Evolutionary conservation across 1,284 basidiomycete genomes (phyloP), one percentile per base, ranked within the genome.

Genomic region (Boletus semigastroideus): DNA sequence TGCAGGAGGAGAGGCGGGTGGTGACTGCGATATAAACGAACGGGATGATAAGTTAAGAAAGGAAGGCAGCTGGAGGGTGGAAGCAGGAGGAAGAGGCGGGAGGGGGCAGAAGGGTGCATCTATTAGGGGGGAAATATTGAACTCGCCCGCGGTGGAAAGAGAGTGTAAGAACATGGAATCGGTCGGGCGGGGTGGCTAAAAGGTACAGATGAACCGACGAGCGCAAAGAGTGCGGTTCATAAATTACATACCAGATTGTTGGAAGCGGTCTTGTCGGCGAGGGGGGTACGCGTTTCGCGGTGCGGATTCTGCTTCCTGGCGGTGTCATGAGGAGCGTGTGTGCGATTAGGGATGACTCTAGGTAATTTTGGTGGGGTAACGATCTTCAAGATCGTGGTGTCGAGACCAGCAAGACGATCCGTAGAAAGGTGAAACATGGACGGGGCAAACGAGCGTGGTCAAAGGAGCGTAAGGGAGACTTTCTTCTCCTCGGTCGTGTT

Each of bases 341-440:
- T 11, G 48, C 37, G 55, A 61, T 56, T 65, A 55, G 64, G 47
- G 49, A 70, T 59, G 43, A 67, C 51, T 45, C 51, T 57, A 48
- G 68, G 44, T 62, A 67, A 51, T 64, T 66, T 69, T 57, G 48
- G 48, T 39, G 65, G 54, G 16, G 56, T 19, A 30, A 59, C 53
- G 59, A 72, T 69, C 66, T 59, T 72, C 57, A 73, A 62, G 58
- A 74, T 56, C 69, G 72, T 62, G 46, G 60, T 52, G 62, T 74
- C 73, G 48, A 73, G 71, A 31, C 73, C 73, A 71, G 71, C 73
- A 64, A 74, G 72, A 72, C 72, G 62, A 54, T 68, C 69, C 40
- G 59, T 57, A 53, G 66, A 67, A 51, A 73, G 66, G 52, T 63
- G 64, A 53, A 72, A 70, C 68, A 69, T 68, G 41, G n/a, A 34